A percentile compares a stretch with the other conserved stretches of the same genome.
Conservation (phyloP, 2,329 filamentous ascomycete species). For the Trichoderma gracile region DNA sequence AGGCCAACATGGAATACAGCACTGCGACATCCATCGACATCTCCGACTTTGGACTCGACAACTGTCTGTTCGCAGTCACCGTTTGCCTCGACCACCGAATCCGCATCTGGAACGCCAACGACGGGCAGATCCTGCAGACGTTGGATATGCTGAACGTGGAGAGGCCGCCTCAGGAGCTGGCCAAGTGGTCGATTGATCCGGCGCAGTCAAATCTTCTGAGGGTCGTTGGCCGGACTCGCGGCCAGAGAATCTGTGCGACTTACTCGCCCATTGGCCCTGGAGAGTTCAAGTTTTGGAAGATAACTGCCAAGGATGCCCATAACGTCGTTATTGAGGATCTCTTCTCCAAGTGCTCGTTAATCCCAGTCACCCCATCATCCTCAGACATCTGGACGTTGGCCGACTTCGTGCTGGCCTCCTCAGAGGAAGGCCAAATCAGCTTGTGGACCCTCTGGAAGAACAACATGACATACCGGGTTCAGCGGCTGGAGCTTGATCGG, state of each 20-base stretch:
- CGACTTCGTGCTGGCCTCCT: constrained; percentile 67
- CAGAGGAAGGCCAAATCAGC: constrained; percentile 55
- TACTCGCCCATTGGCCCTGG: constrained; percentile 86
- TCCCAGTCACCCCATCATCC: constrained; percentile 68
- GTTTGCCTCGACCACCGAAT: constrained; percentile 87
- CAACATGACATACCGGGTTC: constrained; percentile 74
- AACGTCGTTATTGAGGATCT: constrained; percentile 68
- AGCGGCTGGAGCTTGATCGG: constrained; percentile 71
- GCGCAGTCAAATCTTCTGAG: constrained; percentile 75
- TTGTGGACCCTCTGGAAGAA: constrained; percentile 85
- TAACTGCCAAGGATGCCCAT: constrained; percentile 66
- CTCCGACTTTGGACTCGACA: constrained; percentile 52
- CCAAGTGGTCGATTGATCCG: constrained; percentile 77
- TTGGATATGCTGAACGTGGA: constrained; percentile 74
- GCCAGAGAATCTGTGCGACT: constrained; percentile 65
- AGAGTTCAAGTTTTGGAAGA: constrained; percentile 90
- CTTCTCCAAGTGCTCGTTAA: constrained; percentile 60
- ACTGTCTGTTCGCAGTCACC: constrained; percentile 65
- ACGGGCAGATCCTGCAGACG: constrained; percentile 72
- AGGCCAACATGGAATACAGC: constrained; percentile 65
- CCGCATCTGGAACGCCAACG: constrained; percentile 85
- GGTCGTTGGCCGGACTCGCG: constrained; percentile 60
- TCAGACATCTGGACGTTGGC: constrained; percentile 78
- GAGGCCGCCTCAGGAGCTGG: constrained; percentile 65
- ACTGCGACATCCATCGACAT: constrained; percentile 65